Conservation (phyloP, 768 basidiomycete genomes). For the Kwoniella sp. region DNA sequence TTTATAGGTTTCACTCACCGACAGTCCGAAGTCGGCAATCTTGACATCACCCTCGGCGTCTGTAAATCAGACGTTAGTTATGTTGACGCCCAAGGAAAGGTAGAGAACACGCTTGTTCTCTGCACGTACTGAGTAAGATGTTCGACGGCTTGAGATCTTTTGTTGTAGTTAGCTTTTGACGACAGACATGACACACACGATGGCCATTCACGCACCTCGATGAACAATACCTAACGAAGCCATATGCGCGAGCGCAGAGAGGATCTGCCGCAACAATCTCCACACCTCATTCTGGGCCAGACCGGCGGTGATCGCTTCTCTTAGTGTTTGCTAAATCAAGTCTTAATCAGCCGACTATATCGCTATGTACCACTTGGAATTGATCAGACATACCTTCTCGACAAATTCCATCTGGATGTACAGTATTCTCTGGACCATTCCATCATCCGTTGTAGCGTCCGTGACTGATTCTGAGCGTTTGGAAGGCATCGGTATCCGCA, state of each 20-base stretch:
- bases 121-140: conserved; percentile 80
- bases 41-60: conserved; percentile 54
- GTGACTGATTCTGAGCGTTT: conserved; percentile 38
- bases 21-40: conserved; percentile 90
- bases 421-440: conserved; percentile 62
- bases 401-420: conserved; percentile 86
- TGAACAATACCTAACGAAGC: conserved; percentile 79
- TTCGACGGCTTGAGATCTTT: conserved; percentile 87
- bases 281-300: conserved; percentile 83
- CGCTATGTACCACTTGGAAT: not conserved
- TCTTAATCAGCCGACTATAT: not conserved
- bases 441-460: conserved; percentile 37
- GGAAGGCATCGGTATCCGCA: conserved; percentile 10
- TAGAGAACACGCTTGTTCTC: not conserved
- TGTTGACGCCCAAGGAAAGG: too few relatives aligned
- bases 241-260: conserved; percentile 90
- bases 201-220: conserved; percentile 32
- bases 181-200: not conserved
- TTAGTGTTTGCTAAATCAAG: conserved; percentile 70
- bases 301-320: conserved; percentile 72
- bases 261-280: conserved; percentile 83
- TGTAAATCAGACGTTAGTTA: conserved; percentile 13
- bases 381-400: conserved; percentile 39
- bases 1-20: conserved; percentile 29
- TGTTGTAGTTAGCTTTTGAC: conserved; percentile 47